A percentile compares a stretch with the other conserved stretches of the same genome.
Evolutionary conservation across 768 basidiomycete genomes (phyloP).

Genomic region (Epithele typhae): DNA sequence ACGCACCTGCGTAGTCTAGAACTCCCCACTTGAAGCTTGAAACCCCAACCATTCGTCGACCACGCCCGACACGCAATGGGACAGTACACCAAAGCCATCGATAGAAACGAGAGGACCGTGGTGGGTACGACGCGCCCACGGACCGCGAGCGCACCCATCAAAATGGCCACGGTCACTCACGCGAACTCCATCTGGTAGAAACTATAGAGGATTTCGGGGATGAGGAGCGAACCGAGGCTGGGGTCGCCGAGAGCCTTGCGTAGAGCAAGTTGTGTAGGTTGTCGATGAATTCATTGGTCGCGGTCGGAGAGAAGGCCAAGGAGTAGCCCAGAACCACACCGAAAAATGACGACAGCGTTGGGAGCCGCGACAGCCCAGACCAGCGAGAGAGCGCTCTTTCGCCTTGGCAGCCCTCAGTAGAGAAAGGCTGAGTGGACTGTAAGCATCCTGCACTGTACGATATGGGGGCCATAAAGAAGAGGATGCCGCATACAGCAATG

Average conservation of each 20-base stretch:
- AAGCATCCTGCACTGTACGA: no score
- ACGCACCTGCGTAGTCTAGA: conserved; percentile 81
- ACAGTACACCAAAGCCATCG: conserved; percentile 86
- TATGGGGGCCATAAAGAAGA: conserved; percentile 77
- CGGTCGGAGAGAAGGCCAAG: conserved; percentile 75
- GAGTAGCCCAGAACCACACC: conserved; percentile 88
- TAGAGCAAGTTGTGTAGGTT: conserved; percentile 74
- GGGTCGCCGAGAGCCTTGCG: conserved; percentile 65
- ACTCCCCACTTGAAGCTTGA: conserved; percentile 82
- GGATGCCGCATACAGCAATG: conserved; percentile 60
- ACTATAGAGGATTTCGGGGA: conserved; percentile 79
- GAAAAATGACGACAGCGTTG: conserved; percentile 73
- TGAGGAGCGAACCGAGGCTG: conserved; percentile 73
- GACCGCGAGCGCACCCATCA: conserved; percentile 84
- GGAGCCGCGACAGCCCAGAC: conserved; percentile 71
- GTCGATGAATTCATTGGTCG: conserved; percentile 73
- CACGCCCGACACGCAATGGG: conserved; percentile 86
- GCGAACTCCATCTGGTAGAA: conserved; percentile 89
- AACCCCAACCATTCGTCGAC: conserved; percentile 80
- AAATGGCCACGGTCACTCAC: conserved; percentile 72
- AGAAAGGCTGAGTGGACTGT: conserved; percentile 62
- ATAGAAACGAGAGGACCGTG: conserved; percentile 76
- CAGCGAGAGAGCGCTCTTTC: conserved; percentile 66
- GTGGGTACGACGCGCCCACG: conserved; percentile 80
- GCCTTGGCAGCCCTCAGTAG: conserved; percentile 66